phyloP scores from a whole-genome alignment of 2,329 filamentous ascomycete genomes.

The Westerdykella ornata region DNA sequence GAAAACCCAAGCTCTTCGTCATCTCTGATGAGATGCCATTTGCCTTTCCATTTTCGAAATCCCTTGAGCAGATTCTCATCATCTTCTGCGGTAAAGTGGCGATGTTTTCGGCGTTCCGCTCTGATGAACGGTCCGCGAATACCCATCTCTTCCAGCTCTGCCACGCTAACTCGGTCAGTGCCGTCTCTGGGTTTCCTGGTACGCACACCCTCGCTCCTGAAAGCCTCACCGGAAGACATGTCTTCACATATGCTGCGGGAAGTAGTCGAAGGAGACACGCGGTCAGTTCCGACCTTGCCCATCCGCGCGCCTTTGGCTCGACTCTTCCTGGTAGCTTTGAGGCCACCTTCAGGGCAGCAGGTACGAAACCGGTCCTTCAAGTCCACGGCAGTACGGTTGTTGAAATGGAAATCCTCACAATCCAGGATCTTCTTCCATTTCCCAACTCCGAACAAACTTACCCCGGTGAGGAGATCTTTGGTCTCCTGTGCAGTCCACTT shows the following conservation, averaged over 20 bases:
- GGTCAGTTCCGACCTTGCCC: background rate
- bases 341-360: slow-evolving; percentile 43
- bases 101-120: background rate
- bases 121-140: slow-evolving; percentile 44
- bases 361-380: slow-evolving; percentile 57
- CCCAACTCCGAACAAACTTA: slow-evolving; percentile 55
- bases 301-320: slow-evolving; percentile 23
- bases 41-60: slow-evolving; percentile 52
- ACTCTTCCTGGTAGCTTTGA: slow-evolving; percentile 34
- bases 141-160: slow-evolving; percentile 40
- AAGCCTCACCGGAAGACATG: background rate
- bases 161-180: slow-evolving; percentile 17
- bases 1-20: slow-evolving; percentile 48
- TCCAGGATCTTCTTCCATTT: slow-evolving; percentile 59
- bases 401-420: slow-evolving; percentile 51
- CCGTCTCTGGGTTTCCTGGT: slow-evolving; percentile 7
- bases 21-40: slow-evolving; percentile 55
- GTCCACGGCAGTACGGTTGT: slow-evolving; percentile 54
- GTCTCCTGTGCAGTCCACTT: slow-evolving; percentile 60
- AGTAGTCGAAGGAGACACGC: background rate
- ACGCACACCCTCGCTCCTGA: background rate
- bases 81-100: slow-evolving; percentile 48
- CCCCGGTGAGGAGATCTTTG: slow-evolving; percentile 51
- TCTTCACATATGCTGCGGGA: background rate
- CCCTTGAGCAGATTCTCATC: slow-evolving; percentile 54